These are phyloP conservation scores for Plasmodium inui DNA, from an alignment of 169 alveolate species.

Conservation along the genomic window DNA sequence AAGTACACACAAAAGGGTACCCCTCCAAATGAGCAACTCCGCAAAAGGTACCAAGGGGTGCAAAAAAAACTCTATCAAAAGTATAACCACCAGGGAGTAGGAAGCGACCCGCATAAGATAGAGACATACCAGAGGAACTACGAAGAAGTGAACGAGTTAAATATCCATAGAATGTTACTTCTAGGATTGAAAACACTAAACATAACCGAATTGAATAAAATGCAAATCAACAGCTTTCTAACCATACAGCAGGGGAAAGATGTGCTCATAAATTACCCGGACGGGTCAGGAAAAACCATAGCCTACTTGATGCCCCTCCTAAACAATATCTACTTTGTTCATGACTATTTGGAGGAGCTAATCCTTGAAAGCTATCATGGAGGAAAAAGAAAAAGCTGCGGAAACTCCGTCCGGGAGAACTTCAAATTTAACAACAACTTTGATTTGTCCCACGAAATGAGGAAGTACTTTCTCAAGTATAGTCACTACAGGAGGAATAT, in stretches of 20 bases:
- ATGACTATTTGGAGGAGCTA: constrained; percentile 81
- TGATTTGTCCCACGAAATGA: constrained; percentile 73
- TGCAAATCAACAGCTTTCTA: constrained; percentile 79
- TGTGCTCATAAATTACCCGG: constrained; percentile 72
- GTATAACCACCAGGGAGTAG: constrained; percentile 54
- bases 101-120: constrained; percentile 46
- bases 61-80: constrained; percentile 47
- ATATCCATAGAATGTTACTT: constrained; percentile 63
- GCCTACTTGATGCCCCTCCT: constrained; percentile 84
- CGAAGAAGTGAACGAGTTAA: constrained; percentile 45
- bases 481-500: constrained; percentile 52
- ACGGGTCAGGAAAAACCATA: constrained; percentile 85
- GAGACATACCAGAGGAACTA: not conserved
- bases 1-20: not conserved
- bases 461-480: constrained; percentile 62
- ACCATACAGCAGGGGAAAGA: constrained; percentile 86
- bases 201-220: constrained; percentile 74
- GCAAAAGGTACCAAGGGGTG: constrained; percentile 38
- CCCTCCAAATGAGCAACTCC: constrained; percentile 5
- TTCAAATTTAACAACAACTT: constrained; percentile 73
- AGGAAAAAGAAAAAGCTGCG: not conserved
- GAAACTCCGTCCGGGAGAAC: constrained; percentile 23
- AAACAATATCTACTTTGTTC: constrained; percentile 82
- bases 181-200: constrained; percentile 59
- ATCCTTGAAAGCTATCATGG: constrained; percentile 35